Conservation (phyloP, 768 basidiomycete genomes). For the Macrolepiota albuminosa region DNA sequence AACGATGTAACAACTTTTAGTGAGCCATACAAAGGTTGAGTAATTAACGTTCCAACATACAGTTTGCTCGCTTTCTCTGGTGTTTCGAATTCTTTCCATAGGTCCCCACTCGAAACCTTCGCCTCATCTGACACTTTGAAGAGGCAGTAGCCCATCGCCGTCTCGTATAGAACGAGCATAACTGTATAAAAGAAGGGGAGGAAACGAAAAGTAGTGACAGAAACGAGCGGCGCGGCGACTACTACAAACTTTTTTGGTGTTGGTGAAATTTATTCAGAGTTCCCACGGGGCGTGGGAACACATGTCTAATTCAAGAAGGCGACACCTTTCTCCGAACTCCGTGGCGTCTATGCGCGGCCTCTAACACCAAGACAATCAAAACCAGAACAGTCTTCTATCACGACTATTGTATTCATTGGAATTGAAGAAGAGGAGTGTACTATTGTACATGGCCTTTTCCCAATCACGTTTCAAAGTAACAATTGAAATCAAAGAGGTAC, state of each 20-base stretch:
- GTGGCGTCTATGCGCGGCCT: too few relatives aligned
- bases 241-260: slow-evolving; percentile 7
- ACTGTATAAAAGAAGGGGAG: slow-evolving; percentile 15
- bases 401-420: not conserved
- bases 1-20: not conserved
- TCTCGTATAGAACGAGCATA: slow-evolving; percentile 98
- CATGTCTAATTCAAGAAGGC: slow-evolving; percentile 4
- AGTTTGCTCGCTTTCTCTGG: slow-evolving; percentile 90
- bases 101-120: slow-evolving; percentile 79
- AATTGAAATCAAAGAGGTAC: not conserved
- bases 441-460: not conserved
- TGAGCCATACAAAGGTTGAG: slow-evolving; percentile 6
- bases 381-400: too few relatives aligned
- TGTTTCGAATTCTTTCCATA: slow-evolving; percentile 90
- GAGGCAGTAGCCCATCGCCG: slow-evolving; percentile 93
- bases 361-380: too few relatives aligned
- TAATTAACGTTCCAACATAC: slow-evolving; percentile 43
- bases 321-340: too few relatives aligned
- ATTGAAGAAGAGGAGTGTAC: not conserved
- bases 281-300: slow-evolving; percentile 28
- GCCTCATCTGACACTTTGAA: slow-evolving; percentile 92
- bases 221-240: not conserved
- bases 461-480: not conserved
- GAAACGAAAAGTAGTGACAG: not conserved
- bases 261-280: slow-evolving; percentile 22